Conservation (phyloP, 2,329 filamentous ascomycete species). For the Aspergillus intermedius region DNA sequence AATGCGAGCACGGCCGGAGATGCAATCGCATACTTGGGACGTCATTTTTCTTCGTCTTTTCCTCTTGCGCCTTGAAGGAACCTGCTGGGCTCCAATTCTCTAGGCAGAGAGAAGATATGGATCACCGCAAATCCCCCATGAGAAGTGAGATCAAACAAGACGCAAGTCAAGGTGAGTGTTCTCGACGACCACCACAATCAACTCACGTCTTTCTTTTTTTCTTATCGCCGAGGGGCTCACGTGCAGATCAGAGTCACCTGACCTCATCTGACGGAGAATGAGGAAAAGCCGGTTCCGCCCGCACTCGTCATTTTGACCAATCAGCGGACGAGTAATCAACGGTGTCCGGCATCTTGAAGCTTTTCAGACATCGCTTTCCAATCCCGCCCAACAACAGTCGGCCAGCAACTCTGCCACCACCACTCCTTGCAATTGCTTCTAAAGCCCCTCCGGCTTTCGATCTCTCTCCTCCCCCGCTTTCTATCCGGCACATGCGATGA, state of each 20-base stretch:
- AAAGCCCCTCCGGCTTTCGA: slow-evolving; percentile 32
- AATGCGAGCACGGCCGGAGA: slow-evolving; percentile 13
- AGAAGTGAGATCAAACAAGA: slow-evolving; percentile 6
- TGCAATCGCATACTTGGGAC: slow-evolving; percentile 48
- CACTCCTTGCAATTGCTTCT: slow-evolving; percentile 27
- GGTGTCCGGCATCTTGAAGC: slow-evolving; percentile 35
- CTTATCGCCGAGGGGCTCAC: slow-evolving; percentile 12
- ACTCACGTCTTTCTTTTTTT: slow-evolving; percentile 2
- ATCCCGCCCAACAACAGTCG: slow-evolving; percentile 22
- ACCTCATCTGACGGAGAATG: slow-evolving; percentile 19
- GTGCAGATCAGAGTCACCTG: slow-evolving; percentile 15
- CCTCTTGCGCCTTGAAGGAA: slow-evolving; percentile 60
- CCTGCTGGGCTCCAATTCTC: slow-evolving; percentile 61
- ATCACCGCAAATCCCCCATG: slow-evolving; percentile 53
- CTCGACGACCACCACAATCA: neutral
- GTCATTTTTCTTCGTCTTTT: slow-evolving; percentile 29
- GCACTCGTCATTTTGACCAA: slow-evolving; percentile 34
- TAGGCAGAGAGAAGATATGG: slow-evolving; percentile 58
- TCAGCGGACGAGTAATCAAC: slow-evolving; percentile 33
- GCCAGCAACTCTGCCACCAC: slow-evolving; percentile 21
- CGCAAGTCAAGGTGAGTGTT: neutral
- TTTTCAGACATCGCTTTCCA: slow-evolving; percentile 32
- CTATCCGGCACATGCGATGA: slow-evolving; percentile 50
- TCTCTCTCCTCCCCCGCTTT: slow-evolving; percentile 39
- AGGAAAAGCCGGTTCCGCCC: slow-evolving; percentile 31